phyloP scores from a whole-genome alignment of 495 filamentous ascomycete genomes.

The Astrothelium macrocarpum region DNA sequence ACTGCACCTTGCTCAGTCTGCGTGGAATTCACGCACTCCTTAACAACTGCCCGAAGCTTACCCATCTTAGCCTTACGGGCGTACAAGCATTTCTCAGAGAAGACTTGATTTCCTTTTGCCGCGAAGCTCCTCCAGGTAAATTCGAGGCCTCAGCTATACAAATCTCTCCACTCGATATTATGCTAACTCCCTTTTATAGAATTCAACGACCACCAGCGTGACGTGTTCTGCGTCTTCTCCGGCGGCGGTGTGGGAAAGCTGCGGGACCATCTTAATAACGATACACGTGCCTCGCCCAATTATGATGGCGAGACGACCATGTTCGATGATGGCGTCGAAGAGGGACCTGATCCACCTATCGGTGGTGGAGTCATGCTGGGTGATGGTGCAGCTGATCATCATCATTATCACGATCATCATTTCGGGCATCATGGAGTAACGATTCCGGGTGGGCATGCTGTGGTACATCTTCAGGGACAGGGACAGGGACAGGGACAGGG shows the following conservation, averaged over 20 bases:
- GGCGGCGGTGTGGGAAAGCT: constrained; percentile 72
- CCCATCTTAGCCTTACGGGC: constrained; percentile 93
- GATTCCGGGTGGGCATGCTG: neutral
- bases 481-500: neutral
- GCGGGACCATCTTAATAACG: constrained; percentile 62
- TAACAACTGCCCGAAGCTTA: constrained; percentile 83
- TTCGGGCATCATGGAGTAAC: neutral
- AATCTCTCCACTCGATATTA: neutral
- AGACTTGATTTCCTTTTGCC: constrained; percentile 73
- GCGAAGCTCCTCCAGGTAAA: constrained; percentile 68
- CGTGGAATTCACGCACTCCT: constrained; percentile 78
- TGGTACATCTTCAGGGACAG: neutral
- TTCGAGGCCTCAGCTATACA: neutral
- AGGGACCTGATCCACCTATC: constrained; percentile 7
- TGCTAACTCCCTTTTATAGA: constrained; percentile 43
- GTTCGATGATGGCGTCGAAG: constrained; percentile 13
- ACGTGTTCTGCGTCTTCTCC: constrained; percentile 96
- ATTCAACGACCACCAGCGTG: constrained; percentile 90
- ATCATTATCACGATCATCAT: constrained; percentile 4
- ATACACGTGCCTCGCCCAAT: constrained; percentile 16
- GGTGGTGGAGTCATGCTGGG: constrained; percentile 15
- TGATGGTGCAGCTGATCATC: neutral
- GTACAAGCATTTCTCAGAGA: constrained; percentile 69
- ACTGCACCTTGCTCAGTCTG: constrained; percentile 75
- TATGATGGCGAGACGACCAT: constrained; percentile 15